These are phyloP conservation scores for Jatropha curcas DNA, from an alignment of 345 rosid species.

Conservation along the genomic window DNA sequence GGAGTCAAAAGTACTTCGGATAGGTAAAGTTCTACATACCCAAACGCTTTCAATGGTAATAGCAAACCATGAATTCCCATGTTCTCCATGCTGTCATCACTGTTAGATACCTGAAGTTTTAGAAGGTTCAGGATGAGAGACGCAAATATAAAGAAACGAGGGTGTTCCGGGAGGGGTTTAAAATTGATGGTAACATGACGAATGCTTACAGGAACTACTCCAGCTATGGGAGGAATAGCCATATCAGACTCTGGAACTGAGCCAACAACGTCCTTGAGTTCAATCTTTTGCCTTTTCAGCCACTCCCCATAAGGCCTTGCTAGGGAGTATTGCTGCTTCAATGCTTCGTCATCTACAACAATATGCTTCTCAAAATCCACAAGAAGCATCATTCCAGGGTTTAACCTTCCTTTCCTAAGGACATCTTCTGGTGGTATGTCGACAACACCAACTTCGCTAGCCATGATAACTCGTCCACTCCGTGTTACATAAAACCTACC, in stretches of 20 bases:
- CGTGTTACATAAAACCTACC: constrained; percentile 91
- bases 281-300: constrained; percentile 86
- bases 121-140: constrained; percentile 11
- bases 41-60: constrained; percentile 94
- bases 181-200: neutral
- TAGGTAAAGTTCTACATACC: constrained; percentile 48
- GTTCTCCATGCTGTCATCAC: constrained; percentile 78
- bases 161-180: neutral
- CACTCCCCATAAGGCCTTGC: constrained; percentile 94
- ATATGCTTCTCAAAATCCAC: constrained; percentile 94
- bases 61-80: constrained; percentile 89
- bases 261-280: constrained; percentile 66
- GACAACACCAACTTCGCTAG: constrained; percentile 98
- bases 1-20: neutral
- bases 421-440: constrained; percentile 95
- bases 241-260: constrained; percentile 68
- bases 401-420: constrained; percentile 91
- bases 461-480: constrained; percentile 95
- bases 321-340: constrained; percentile 89
- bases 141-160: neutral
- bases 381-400: constrained; percentile 99
- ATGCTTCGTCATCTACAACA: constrained; percentile 93
- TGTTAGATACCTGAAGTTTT: constrained; percentile 57
- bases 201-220: constrained; percentile 57
- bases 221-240: constrained; percentile 62